Evolutionary conservation across 164 flowering plant genomes (phyloP).

Genomic region (Magnolia sinica): DNA sequence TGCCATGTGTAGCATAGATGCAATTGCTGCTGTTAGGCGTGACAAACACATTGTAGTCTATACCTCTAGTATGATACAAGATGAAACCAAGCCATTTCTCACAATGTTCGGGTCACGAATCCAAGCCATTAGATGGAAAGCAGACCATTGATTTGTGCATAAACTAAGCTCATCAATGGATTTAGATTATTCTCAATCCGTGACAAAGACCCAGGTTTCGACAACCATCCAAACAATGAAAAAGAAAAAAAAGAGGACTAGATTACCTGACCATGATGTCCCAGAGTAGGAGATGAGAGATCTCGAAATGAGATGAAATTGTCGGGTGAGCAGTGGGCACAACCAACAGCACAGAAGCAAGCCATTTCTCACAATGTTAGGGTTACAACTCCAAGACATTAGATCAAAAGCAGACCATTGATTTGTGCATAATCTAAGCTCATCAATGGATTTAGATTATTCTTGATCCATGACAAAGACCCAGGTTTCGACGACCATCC

Average conservation of each 20-base stretch:
- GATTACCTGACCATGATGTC: background rate
- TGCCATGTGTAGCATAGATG: background rate
- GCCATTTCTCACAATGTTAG: background rate
- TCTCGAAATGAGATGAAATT: background rate
- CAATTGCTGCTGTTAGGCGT: too few relatives aligned
- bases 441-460: slow-evolving; percentile 3
- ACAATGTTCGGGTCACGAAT: background rate
- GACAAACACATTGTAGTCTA: background rate
- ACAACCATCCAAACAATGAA: too few relatives aligned
- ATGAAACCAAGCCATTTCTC: background rate
- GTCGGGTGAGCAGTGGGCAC: too few relatives aligned
- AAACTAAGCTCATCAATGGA: background rate
- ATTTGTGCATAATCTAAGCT: background rate
- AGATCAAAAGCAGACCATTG: background rate
- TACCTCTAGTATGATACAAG: background rate
- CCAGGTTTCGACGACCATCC: background rate
- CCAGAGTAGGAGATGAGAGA: background rate
- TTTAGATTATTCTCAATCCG: slow-evolving; percentile 4
- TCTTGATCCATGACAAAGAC: background rate
- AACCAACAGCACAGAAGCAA: background rate
- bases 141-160: background rate
- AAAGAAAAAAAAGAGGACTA: background rate
- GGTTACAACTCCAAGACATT: background rate
- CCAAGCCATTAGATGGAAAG: background rate
- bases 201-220: background rate